These are phyloP conservation scores for Acidomyces sp. DNA, from an alignment of 495 filamentous ascomycete species.

Conservation along the genomic window DNA sequence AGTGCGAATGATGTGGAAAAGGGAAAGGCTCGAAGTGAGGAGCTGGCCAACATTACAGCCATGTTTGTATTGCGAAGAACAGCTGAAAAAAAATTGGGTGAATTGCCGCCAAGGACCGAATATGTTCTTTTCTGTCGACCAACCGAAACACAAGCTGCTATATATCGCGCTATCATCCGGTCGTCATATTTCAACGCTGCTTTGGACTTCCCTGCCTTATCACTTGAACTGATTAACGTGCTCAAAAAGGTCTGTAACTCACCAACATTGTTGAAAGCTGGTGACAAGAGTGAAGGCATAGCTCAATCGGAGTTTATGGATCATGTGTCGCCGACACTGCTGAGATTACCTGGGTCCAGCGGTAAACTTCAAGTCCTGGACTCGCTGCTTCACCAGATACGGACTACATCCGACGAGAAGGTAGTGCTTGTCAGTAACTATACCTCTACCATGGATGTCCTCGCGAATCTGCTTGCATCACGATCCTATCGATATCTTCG, in stretches of 20 bases:
- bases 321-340: slow-evolving; percentile 43
- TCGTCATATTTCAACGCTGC: slow-evolving; percentile 56
- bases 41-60: slow-evolving; percentile 53
- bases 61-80: slow-evolving; percentile 67
- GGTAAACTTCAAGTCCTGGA: slow-evolving; percentile 64
- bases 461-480: slow-evolving; percentile 50
- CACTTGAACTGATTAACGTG: slow-evolving; percentile 62
- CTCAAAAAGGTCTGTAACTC: slow-evolving; percentile 78
- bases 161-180: slow-evolving; percentile 56
- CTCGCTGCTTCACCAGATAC: slow-evolving; percentile 49
- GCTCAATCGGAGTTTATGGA: slow-evolving; percentile 40
- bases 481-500: slow-evolving; percentile 54
- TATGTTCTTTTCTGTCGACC: slow-evolving; percentile 66
- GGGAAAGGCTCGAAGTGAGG: slow-evolving; percentile 54
- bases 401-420: slow-evolving; percentile 47
- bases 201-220: slow-evolving; percentile 53
- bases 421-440: slow-evolving; percentile 75
- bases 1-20: slow-evolving; percentile 55
- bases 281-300: slow-evolving; percentile 26
- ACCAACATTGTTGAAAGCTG: slow-evolving; percentile 45
- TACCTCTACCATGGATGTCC: slow-evolving; percentile 60
- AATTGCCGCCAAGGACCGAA: slow-evolving; percentile 65
- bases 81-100: slow-evolving; percentile 59
- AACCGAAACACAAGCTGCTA: slow-evolving; percentile 50
- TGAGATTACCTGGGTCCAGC: slow-evolving; percentile 47